These are phyloP conservation scores for Beta macrorhiza DNA, from an alignment of 179 eudicot species.

Conservation along the genomic window DNA sequence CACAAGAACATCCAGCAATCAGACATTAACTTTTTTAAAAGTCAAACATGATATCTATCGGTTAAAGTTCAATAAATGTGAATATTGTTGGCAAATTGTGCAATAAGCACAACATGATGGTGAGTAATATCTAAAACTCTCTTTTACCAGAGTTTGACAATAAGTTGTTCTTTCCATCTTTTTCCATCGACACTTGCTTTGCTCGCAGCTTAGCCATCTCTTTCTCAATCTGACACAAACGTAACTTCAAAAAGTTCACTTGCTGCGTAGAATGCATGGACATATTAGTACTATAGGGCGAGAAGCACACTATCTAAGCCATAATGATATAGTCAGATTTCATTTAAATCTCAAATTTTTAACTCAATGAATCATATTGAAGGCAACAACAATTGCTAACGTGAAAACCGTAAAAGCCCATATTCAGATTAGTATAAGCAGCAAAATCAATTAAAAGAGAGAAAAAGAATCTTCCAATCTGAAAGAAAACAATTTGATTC, in stretches of 20 bases:
- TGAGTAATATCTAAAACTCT: background rate
- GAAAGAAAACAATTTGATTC: background rate
- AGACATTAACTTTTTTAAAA: background rate
- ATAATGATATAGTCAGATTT: background rate
- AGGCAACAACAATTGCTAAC: background rate
- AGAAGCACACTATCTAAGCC: background rate
- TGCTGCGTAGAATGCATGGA: conserved; percentile 31
- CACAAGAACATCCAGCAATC: background rate
- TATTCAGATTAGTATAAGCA: background rate
- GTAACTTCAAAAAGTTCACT: conserved; percentile 38
- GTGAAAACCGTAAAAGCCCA: background rate
- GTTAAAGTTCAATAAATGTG: background rate
- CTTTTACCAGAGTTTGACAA: conserved; percentile 22
- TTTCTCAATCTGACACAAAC: conserved; percentile 38
- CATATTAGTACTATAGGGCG: conserved; percentile 8
- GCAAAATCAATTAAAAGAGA: background rate
- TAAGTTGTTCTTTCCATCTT: conserved; percentile 26
- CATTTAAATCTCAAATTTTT: background rate
- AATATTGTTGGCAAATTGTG: background rate
- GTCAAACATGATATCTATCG: conserved; percentile 4
- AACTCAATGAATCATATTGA: background rate
- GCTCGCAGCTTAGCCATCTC: conserved; percentile 43
- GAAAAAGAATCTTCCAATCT: background rate
- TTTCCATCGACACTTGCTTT: conserved; percentile 34
- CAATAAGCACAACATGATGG: background rate